Evolutionary conservation across 371 early-diverging fungal genomes (phyloP).

Genomic region (Syncephalastrum monosporum): DNA sequence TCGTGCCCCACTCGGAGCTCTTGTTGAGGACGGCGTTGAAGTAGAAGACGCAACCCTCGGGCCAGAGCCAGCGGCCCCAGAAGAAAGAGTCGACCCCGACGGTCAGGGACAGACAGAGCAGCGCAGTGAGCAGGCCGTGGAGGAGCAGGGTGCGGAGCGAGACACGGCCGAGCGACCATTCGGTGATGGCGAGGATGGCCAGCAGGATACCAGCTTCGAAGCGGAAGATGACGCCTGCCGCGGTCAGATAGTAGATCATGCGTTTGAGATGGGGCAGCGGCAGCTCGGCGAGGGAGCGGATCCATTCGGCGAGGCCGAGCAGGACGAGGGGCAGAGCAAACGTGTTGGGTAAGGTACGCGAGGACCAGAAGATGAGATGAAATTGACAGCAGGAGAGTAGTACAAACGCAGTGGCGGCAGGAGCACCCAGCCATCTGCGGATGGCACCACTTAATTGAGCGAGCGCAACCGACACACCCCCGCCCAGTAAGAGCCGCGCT

Average conservation of each 20-base stretch:
- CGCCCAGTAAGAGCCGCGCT: constrained; percentile 60
- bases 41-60: constrained; percentile 80
- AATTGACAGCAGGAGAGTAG: constrained; percentile 75
- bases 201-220: constrained; percentile 72
- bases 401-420: constrained; percentile 56
- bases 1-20: constrained; percentile 81
- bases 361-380: constrained; percentile 86
- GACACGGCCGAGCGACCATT: constrained; percentile 27
- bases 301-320: constrained; percentile 41
- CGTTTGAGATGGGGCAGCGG: constrained; percentile 30
- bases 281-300: constrained; percentile 21
- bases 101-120: constrained; percentile 49
- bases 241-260: constrained; percentile 59
- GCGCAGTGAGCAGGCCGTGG: constrained; percentile 33
- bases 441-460: constrained; percentile 48
- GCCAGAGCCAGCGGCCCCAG: constrained; percentile 81
- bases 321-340: constrained; percentile 74
- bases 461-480: constrained; percentile 36
- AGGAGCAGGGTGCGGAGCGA: constrained; percentile 25
- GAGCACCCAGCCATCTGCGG: constrained; percentile 52
- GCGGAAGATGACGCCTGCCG: constrained; percentile 76
- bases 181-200: constrained; percentile 37
- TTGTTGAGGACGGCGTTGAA: constrained; percentile 85
- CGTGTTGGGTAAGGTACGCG: constrained; percentile 85
- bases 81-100: constrained; percentile 80